Evolutionary conservation across 75 land plant genomes (phyloP).

Genomic region (Pseudotsuga menziesii): DNA sequence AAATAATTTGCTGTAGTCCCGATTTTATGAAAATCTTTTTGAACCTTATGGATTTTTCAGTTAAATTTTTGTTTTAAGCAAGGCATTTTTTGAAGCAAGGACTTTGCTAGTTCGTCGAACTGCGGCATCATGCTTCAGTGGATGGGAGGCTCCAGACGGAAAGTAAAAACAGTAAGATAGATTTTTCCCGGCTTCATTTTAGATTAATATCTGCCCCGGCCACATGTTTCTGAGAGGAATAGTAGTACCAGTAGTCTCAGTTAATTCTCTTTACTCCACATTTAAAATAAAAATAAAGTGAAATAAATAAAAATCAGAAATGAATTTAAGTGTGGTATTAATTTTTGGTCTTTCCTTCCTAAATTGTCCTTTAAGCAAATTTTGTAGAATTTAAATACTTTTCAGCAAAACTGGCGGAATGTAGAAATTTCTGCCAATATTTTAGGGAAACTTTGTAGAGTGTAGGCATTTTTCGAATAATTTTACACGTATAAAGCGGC

Average conservation of each 20-base stretch:
- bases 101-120: background rate
- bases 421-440: too few relatives aligned
- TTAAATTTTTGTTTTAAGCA: too few relatives aligned
- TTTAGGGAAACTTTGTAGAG: too few relatives aligned
- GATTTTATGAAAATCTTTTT: background rate
- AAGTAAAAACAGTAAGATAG: constrained; percentile 10
- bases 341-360: too few relatives aligned
- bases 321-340: too few relatives aligned
- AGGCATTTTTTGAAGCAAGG: background rate
- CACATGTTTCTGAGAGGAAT: background rate
- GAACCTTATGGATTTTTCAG: background rate
- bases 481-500: too few relatives aligned
- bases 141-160: constrained; percentile 8
- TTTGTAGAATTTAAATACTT: too few relatives aligned
- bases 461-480: too few relatives aligned
- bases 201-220: background rate
- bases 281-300: too few relatives aligned
- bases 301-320: too few relatives aligned
- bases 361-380: too few relatives aligned
- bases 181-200: background rate
- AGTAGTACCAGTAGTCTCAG: background rate
- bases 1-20: background rate
- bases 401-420: too few relatives aligned
- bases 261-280: background rate
- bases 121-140: constrained; percentile 4